Percentiles rank a stretch among this genome's conserved stretches.
Conservation (phyloP, 2,329 filamentous ascomycete species). For the Fusarium proliferatum region DNA sequence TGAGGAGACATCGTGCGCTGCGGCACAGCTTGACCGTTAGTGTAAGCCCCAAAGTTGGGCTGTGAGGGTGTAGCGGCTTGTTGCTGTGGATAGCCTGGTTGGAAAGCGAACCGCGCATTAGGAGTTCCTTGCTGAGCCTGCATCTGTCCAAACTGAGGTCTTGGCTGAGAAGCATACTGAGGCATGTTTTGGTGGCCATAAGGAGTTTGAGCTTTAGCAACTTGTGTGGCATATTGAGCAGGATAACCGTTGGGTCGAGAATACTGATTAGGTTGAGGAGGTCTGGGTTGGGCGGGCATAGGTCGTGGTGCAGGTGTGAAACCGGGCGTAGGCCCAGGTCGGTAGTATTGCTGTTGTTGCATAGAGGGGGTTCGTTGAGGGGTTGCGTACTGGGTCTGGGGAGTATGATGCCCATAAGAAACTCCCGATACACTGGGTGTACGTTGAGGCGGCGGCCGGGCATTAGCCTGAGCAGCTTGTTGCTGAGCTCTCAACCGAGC, state of each 20-base stretch:
- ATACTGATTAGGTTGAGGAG: slow-evolving; percentile 61
- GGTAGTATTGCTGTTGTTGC: slow-evolving; percentile 60
- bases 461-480: slow-evolving; percentile 49
- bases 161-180: slow-evolving; percentile 60
- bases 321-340: slow-evolving; percentile 52
- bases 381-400: slow-evolving; percentile 59
- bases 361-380: slow-evolving; percentile 58
- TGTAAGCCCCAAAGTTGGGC: slow-evolving; percentile 51
- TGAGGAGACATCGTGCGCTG: slow-evolving; percentile 59
- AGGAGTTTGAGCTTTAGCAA: slow-evolving; percentile 63
- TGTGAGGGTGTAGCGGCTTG: slow-evolving; percentile 53
- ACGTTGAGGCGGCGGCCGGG: slow-evolving; percentile 53
- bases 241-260: slow-evolving; percentile 61
- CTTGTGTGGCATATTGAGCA: slow-evolving; percentile 60
- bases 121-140: slow-evolving; percentile 55
- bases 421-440: slow-evolving; percentile 53
- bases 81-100: slow-evolving; percentile 53
- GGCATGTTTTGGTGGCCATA: slow-evolving; percentile 64
- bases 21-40: slow-evolving; percentile 58
- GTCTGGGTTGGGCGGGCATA: slow-evolving; percentile 49
- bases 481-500: slow-evolving; percentile 57
- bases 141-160: slow-evolving; percentile 57
- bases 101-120: slow-evolving; percentile 56
- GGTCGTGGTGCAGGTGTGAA: slow-evolving; percentile 56
- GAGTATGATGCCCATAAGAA: slow-evolving; percentile 58